A percentile compares a stretch with the other conserved stretches of the same genome.
Evolutionary conservation across 306 rosid species (phyloP).

Genomic region (Dalbergia cultrata): DNA sequence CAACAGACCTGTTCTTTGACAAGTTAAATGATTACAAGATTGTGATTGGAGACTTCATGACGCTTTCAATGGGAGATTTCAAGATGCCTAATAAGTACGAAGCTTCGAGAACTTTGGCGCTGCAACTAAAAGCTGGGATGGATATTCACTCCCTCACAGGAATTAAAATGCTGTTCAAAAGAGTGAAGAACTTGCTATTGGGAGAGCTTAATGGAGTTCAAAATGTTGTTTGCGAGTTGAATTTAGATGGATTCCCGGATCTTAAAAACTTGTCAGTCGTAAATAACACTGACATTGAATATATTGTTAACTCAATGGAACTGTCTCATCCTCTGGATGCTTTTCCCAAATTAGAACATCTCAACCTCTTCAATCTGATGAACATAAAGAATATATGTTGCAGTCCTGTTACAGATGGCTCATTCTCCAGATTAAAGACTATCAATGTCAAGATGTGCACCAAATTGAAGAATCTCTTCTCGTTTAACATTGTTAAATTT

Average conservation of each 20-base stretch:
- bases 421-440: slow-evolving; percentile 48
- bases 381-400: slow-evolving; percentile 31
- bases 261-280: slow-evolving; percentile 40
- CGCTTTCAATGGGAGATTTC: background rate
- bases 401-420: background rate
- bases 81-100: background rate
- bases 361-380: slow-evolving; percentile 34
- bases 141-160: slow-evolving; percentile 16
- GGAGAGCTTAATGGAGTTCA: slow-evolving; percentile 38
- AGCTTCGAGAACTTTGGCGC: background rate
- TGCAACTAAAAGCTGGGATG: slow-evolving; percentile 4
- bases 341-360: slow-evolving; percentile 46
- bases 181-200: slow-evolving; percentile 46
- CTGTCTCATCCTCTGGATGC: background rate
- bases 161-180: slow-evolving; percentile 40
- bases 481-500: slow-evolving; percentile 21
- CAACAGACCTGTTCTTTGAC: background rate
- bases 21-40: slow-evolving; percentile 24
- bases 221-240: slow-evolving; percentile 14
- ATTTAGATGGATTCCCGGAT: slow-evolving; percentile 32
- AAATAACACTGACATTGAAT: slow-evolving; percentile 1
- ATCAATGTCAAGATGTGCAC: slow-evolving; percentile 37
- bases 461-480: slow-evolving; percentile 46
- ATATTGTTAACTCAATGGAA: slow-evolving; percentile 32
- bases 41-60: background rate